Evolutionary conservation across 176 grass and related monocot species (phyloP).

Genomic region (Phoenix roebelenii): DNA sequence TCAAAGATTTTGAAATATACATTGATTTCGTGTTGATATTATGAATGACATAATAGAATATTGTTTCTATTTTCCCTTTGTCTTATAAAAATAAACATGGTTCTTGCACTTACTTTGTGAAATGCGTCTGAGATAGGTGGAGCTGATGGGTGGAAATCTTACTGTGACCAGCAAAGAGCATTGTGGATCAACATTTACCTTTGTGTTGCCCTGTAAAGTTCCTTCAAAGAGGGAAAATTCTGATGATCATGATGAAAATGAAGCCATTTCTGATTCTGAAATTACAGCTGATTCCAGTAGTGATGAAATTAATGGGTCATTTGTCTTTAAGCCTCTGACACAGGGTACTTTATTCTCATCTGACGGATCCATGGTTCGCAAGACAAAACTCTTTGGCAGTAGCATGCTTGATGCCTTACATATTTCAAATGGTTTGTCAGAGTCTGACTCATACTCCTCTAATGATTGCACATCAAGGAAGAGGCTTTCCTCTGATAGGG

Average conservation of each 20-base stretch:
- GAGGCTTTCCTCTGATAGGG: slow-evolving; percentile 14
- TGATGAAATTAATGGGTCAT: slow-evolving; percentile 58
- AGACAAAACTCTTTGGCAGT: slow-evolving; percentile 23
- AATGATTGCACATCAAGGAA: slow-evolving; percentile 30
- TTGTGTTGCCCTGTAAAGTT: slow-evolving; percentile 71
- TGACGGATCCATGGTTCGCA: slow-evolving; percentile 26
- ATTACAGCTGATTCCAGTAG: slow-evolving; percentile 5
- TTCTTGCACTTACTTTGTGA: slow-evolving; percentile 15
- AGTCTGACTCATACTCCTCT: slow-evolving; percentile 15
- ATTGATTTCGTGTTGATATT: no score
- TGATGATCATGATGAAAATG: slow-evolving; percentile 52
- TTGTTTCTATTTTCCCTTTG: no score
- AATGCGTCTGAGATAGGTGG: slow-evolving; percentile 50
- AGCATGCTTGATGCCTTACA: slow-evolving; percentile 28
- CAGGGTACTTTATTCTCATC: slow-evolving; percentile 28
- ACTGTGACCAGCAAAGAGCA: slow-evolving; percentile 68
- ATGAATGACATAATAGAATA: no score
- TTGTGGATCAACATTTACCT: slow-evolving; percentile 76
- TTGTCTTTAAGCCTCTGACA: slow-evolving; percentile 60
- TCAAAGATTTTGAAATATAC: no score
- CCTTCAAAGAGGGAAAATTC: slow-evolving; percentile 50
- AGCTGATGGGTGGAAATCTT: slow-evolving; percentile 76
- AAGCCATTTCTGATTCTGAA: slow-evolving; percentile 22
- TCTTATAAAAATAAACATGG: no score
- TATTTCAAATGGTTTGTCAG: slow-evolving; percentile 18